Conservation (phyloP, 2,329 filamentous ascomycete species). For the Fusarium paranaense region DNA sequence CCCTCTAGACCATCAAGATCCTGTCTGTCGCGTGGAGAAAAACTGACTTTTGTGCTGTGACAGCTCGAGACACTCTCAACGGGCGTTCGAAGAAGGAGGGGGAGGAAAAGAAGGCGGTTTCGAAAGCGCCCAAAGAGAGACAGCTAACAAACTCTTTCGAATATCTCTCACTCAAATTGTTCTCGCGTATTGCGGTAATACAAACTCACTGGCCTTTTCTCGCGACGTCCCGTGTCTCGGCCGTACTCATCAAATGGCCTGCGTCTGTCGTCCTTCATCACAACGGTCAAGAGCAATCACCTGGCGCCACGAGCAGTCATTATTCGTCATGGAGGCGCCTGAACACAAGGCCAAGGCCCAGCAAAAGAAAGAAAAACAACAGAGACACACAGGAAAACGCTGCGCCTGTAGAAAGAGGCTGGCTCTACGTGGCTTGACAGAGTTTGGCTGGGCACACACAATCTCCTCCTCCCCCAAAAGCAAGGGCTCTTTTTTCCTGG, state of each 20-base stretch:
- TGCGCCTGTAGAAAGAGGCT: neutral
- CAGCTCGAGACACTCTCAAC: neutral
- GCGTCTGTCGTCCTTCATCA: neutral
- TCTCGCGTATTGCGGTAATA: neutral
- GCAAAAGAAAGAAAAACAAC: neutral
- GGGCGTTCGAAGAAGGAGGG: neutral
- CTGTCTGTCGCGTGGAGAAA: neutral
- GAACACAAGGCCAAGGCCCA: neutral
- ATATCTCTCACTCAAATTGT: neutral
- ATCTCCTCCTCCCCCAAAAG: neutral
- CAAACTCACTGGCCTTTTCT: neutral
- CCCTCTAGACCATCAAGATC: neutral
- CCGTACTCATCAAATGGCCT: neutral
- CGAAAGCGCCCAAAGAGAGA: neutral
- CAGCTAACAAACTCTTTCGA: neutral
- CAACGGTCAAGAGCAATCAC: neutral
- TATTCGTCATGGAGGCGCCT: conserved; percentile 1
- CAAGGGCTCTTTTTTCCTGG: conserved; percentile 18
- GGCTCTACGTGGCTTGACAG: conserved; percentile 1
- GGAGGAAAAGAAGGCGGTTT: neutral
- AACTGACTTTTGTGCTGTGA: neutral
- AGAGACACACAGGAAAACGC: neutral
- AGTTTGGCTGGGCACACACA: conserved; percentile 1
- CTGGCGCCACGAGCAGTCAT: conserved; percentile 3
- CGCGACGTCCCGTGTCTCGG: conserved; percentile 1